These are phyloP conservation scores for Silene noctiflora DNA, from an alignment of 179 eudicot genomes.

Conservation along the genomic window DNA sequence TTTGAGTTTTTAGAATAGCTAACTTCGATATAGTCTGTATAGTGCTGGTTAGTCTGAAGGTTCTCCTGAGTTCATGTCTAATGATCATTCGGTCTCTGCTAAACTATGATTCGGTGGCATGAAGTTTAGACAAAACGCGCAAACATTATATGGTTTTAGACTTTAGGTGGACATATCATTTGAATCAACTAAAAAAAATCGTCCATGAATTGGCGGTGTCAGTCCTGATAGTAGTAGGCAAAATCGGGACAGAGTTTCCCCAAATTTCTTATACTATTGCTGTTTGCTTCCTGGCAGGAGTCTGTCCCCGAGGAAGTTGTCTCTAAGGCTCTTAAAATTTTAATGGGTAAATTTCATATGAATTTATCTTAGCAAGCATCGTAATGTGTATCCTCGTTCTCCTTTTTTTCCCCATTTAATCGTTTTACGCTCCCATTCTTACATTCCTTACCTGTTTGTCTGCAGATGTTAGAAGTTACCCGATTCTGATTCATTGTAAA, in stretches of 20 bases:
- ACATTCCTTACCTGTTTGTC: background rate
- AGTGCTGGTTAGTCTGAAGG: too few species aligned
- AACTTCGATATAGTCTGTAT: too few species aligned
- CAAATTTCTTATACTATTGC: slow-evolving; percentile 21
- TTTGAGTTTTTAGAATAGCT: too few species aligned
- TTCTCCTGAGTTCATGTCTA: too few species aligned
- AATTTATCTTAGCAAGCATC: background rate
- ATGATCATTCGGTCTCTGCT: too few species aligned
- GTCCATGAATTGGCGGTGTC: background rate
- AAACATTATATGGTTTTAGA: too few species aligned
- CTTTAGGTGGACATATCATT: too few species aligned
- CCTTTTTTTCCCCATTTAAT: background rate
- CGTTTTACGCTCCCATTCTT: background rate
- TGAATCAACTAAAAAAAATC: too few species aligned
- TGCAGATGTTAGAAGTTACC: slow-evolving; percentile 73
- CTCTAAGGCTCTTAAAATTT: slow-evolving; percentile 63
- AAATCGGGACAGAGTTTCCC: background rate
- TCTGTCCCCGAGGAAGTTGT: slow-evolving; percentile 76
- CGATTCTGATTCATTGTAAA: slow-evolving; percentile 78
- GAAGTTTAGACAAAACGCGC: too few species aligned
- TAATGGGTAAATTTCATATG: slow-evolving; percentile 53
- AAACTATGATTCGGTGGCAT: too few species aligned
- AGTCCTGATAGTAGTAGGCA: background rate
- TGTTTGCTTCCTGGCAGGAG: slow-evolving; percentile 51
- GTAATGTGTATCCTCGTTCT: background rate